Base-by-base conservation (phyloP, 1,284 basidiomycete genomes). In the Boletellus deceptivus region DNA sequence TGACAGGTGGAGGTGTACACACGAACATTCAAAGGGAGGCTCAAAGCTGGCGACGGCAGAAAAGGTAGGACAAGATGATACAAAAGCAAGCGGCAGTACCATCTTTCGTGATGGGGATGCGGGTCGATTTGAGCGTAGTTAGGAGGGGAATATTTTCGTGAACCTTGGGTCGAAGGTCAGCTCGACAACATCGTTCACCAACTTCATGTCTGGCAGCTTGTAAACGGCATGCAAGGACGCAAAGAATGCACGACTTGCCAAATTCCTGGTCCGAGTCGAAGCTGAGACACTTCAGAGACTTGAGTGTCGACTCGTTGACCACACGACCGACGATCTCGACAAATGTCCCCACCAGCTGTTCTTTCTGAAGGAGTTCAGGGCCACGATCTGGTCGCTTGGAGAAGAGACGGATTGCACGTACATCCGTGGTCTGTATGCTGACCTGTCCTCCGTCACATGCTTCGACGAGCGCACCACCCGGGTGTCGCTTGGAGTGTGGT, bases 321-420 rank as follows among this genome's bases (percentile, higher is more conserved):
- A 87, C 89, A 5, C 68, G 78, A 9, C 91, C 92, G 40, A 95
- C 78, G 48, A 94, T 72, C 69, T 95, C 92, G 41, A 90, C 73
- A 54, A 74, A 93, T 6, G 76, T 71, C 41, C 82, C 81, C 0
- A 69, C 68, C 43, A 86, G 68, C 35, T 74, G 67, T 38, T 74
- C 69, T 49, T 75, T 75, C 82, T 86, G 37, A 16, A 5, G 13
- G 20, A 46, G 48, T 20, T 43, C 27, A n/a, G n/a, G 13, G 13
- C 16, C 7, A 8, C 51, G 29, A 52, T 48, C 25, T 22, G 9
- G 16, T 20, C 22, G 1, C 27, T 35, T 13, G 25, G 22, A n/a
- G 27, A 25, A 29, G 42, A 43, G 11, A 36, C 16, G 20, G 25
- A 36, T 14, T 16, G 17, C 9, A 58, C 79, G 33, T 56, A 85